Percentiles rank a stretch among this genome's conserved stretches.
Evolutionary conservation across 2,329 filamentous ascomycete genomes (phyloP).

Genomic region (Pestalotiopsis sp.): DNA sequence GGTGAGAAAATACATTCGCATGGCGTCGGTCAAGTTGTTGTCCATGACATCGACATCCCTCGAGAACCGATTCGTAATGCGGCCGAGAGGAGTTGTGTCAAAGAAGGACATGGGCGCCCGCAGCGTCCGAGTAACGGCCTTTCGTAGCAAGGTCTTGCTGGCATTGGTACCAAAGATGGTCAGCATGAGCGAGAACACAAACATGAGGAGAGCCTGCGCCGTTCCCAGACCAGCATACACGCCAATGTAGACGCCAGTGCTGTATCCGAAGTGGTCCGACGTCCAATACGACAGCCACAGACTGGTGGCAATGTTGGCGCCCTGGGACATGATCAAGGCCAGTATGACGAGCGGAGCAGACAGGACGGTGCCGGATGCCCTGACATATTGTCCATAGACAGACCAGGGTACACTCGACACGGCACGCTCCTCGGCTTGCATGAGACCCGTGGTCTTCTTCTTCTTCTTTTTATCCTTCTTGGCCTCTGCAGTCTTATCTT

Average conservation of each 20-base stretch:
- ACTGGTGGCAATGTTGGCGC: conserved; percentile 82
- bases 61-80: conserved; percentile 95
- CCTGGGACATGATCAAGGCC: conserved; percentile 72
- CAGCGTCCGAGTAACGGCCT: conserved; percentile 76
- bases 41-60: conserved; percentile 97
- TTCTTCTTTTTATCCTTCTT: conserved; percentile 51
- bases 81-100: conserved; percentile 91
- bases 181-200: conserved; percentile 75
- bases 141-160: conserved; percentile 78
- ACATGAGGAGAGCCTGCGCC: conserved; percentile 72
- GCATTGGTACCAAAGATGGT: conserved; percentile 79
- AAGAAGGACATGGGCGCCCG: conserved; percentile 86
- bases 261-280: conserved; percentile 69
- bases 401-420: conserved; percentile 76
- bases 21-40: conserved; percentile 83
- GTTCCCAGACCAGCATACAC: conserved; percentile 71
- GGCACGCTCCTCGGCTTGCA: conserved; percentile 70
- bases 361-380: conserved; percentile 69
- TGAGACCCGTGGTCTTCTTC: conserved; percentile 62
- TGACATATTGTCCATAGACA: conserved; percentile 77
- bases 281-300: conserved; percentile 97
- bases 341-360: conserved; percentile 65
- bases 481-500: conserved; percentile 45
- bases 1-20: conserved; percentile 90
- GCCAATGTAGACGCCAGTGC: conserved; percentile 71